Evolutionary conservation across 345 rosid species (phyloP).

Genomic region (Eucalyptus erythrocorys): DNA sequence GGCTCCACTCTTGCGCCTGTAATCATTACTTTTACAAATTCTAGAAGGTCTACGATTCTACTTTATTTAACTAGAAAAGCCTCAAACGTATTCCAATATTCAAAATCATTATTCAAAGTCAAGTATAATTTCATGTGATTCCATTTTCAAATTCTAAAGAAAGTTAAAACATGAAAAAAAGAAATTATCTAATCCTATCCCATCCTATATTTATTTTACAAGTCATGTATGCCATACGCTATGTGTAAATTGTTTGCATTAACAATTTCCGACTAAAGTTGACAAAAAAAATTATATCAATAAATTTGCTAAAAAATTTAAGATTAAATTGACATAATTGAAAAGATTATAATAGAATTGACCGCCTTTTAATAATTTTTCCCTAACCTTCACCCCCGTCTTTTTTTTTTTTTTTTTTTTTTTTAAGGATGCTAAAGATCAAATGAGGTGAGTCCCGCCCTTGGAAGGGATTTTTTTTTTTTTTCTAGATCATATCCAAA

Average conservation of each 20-base stretch:
- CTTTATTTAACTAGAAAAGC: not conserved
- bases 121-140: not conserved
- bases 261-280: no score
- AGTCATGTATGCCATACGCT: rapidly evolving
- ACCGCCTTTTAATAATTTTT: rapidly evolving
- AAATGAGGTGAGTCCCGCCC: not conserved
- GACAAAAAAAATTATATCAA: rapidly evolving
- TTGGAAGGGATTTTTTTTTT: not conserved
- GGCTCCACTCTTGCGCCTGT: not conserved
- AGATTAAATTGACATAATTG: no score
- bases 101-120: not conserved
- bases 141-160: not conserved
- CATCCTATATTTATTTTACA: no score
- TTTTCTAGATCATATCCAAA: not conserved
- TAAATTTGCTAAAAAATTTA: no score
- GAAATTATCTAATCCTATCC: no score
- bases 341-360: rapidly evolving
- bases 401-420: not conserved
- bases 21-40: not conserved
- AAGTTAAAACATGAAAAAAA: not conserved
- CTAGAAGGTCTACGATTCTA: no score
- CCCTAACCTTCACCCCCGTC: no score
- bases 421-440: not conserved
- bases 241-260: no score
- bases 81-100: not conserved